Evolutionary conservation across 106 monocot species (phyloP), one percentile per base, ranked within the genome.

Genomic region (Iris macrosiphon): DNA sequence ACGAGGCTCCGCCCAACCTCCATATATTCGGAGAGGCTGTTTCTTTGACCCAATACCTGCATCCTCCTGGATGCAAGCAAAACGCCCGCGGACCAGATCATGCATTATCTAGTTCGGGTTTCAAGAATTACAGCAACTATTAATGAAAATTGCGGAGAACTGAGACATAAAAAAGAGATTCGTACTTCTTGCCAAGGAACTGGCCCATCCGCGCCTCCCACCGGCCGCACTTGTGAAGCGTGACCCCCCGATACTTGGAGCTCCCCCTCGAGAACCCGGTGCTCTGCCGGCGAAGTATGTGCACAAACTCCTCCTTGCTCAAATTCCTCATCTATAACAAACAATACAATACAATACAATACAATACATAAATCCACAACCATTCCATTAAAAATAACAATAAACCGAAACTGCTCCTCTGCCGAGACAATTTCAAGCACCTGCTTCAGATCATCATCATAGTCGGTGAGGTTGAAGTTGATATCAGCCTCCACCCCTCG

Each of bases 201-300:
- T 75, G 80, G 3, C 74, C 80, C 70, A 75, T 45, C 40, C 74
- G 38, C 40, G 80, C 80, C 55, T 80, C 75, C 80, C 80, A 80
- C 40, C 66, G 54, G 0, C 75, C 75, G 41, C 70, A 75, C 45
- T 75, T 80, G 59, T 80, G 70, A 26, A 74, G 47, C 12, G 69
- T 70, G 1, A 80, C 74, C 7, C 79, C 79, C 16, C 75, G 60
- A 35, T 51, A 80, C 37, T 80, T 80, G 5, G 80, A 80, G 51
- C 75, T 75, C 31, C 80, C 80, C 19, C 75, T 61, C 2, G 80
- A 57, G 22, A 75, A 71, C 1, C 80, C 70, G 13, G 75, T 49
- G 58, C 70, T 75, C 53, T 71, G 75, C 9, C 75, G 70, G 4
- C 80, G 65, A 37, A 80, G 75, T 18, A 75, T 44, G 14, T 67